A percentile compares a stretch with the other conserved stretches of the same genome.
Evolutionary conservation across 73 alveolate genomes (phyloP).

Genomic region (Symbiodinium pilosum): DNA sequence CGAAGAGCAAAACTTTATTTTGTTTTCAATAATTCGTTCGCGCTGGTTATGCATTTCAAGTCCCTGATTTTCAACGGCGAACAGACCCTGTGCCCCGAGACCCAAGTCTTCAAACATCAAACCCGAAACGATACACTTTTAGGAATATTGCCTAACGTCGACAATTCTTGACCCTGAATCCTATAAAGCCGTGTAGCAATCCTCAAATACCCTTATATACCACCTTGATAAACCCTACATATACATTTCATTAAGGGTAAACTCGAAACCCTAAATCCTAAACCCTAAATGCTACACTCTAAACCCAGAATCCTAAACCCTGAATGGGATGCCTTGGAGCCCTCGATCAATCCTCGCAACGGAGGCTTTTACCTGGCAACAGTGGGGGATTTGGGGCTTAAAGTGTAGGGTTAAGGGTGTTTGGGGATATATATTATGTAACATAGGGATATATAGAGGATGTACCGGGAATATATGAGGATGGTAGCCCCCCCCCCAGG

Average conservation of each 20-base stretch:
- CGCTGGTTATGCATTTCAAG: too few relatives aligned
- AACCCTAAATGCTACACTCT: background rate
- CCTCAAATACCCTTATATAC: background rate
- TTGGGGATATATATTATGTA: background rate
- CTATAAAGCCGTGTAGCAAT: background rate
- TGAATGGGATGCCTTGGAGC: background rate
- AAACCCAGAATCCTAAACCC: background rate
- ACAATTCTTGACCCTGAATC: background rate
- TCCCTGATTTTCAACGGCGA: too few relatives aligned
- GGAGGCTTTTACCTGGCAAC: background rate
- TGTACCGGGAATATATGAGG: background rate
- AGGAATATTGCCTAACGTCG: too few relatives aligned
- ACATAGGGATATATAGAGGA: background rate
- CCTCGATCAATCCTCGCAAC: background rate
- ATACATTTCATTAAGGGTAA: background rate
- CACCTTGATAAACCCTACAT: background rate
- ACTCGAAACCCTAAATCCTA: background rate
- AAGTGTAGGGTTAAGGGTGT: background rate
- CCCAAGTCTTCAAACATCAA: too few relatives aligned
- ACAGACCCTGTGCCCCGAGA: too few relatives aligned
- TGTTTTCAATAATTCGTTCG: too few relatives aligned
- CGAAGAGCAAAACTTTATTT: too few relatives aligned
- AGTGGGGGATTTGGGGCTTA: background rate
- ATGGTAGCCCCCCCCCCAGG: too few relatives aligned
- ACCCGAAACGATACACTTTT: too few relatives aligned